phyloP scores from a whole-genome alignment of 1,284 basidiomycete genomes.

The Gomphus bonarii region DNA sequence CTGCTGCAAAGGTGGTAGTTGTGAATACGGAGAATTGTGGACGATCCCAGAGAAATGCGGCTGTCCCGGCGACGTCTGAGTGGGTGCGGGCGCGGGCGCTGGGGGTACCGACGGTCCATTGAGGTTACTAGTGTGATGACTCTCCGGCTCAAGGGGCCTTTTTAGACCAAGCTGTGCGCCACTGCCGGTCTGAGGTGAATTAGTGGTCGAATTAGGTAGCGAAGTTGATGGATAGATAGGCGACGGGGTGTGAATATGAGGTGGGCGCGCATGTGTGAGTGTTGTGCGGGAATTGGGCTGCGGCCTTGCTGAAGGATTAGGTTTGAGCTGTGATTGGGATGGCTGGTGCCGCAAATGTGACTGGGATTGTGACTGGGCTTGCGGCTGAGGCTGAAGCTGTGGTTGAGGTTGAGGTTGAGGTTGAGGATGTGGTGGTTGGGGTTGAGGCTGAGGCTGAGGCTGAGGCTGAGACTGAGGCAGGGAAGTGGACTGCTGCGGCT shows the following conservation, averaged over 20 bases:
- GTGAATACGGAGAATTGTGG: conserved; percentile 3
- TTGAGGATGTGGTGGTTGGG: background rate
- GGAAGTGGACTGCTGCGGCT: background rate
- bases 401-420: background rate
- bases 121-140: background rate
- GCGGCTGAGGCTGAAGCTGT: background rate
- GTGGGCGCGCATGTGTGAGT: background rate
- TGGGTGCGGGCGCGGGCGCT: conserved; percentile 26
- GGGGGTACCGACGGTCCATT: conserved; percentile 14
- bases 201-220: conserved; percentile 6
- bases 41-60: background rate
- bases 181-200: conserved; percentile 9
- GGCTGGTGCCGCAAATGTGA: conserved; percentile 3
- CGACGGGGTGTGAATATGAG: conserved; percentile 7
- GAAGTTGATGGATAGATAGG: conserved; percentile 9
- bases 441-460: background rate
- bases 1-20: conserved; percentile 14
- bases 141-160: background rate
- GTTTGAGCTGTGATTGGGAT: conserved; percentile 1
- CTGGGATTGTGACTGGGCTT: background rate
- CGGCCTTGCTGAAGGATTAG: background rate
- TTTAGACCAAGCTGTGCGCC: background rate
- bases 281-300: background rate
- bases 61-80: conserved; percentile 14
- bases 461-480: background rate